Evolutionary conservation across 495 filamentous ascomycete genomes (phyloP).

Genomic region (Antarctomyces pellizariae): DNA sequence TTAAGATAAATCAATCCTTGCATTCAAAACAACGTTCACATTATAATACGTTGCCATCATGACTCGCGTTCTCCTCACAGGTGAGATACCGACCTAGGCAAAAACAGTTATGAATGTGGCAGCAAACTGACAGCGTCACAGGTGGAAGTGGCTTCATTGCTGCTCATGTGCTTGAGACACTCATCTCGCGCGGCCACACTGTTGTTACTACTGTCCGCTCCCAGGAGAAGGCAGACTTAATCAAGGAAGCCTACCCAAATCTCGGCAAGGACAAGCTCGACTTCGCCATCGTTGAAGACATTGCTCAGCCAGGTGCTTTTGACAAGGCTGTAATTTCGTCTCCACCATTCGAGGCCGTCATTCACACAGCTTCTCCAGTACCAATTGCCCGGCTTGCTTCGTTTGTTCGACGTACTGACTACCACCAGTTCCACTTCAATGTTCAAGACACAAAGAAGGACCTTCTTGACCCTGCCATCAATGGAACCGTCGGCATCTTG

Average conservation of each 20-base stretch:
- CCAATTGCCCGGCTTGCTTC: constrained; percentile 9
- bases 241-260: constrained; percentile 41
- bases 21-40: too few relatives aligned
- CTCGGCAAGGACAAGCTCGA: constrained; percentile 37
- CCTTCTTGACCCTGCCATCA: constrained; percentile 63
- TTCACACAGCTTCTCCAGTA: constrained; percentile 80
- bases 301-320: constrained; percentile 52
- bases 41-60: too few relatives aligned
- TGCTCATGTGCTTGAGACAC: constrained; percentile 56
- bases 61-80: constrained; percentile 36
- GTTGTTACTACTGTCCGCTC: constrained; percentile 72
- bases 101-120: neutral
- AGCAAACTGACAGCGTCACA: constrained; percentile 6
- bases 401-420: neutral
- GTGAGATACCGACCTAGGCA: constrained; percentile 10
- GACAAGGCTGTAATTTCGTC: constrained; percentile 46
- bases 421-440: constrained; percentile 13
- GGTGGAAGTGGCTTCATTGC: constrained; percentile 53
- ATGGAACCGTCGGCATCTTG: constrained; percentile 64
- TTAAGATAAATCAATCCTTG: too few relatives aligned
- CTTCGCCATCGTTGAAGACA: constrained; percentile 63
- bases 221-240: constrained; percentile 52
- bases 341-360: constrained; percentile 60
- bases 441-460: constrained; percentile 51
- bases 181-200: constrained; percentile 42